These are phyloP conservation scores for Berkeleyomyces basicola DNA, from an alignment of 2,329 filamentous ascomycete genomes.

Conservation along the genomic window DNA sequence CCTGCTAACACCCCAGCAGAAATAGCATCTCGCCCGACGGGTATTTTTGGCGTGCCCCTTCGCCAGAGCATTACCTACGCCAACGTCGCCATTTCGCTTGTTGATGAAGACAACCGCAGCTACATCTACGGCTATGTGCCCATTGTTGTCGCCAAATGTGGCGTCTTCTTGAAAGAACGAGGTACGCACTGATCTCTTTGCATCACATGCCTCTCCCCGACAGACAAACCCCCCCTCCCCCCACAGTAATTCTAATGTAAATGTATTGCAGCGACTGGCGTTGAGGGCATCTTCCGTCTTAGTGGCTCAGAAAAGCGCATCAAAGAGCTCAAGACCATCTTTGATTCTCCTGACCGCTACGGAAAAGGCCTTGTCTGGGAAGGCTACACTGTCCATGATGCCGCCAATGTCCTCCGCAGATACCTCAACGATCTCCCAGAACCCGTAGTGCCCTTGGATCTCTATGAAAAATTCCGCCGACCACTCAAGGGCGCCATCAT, in stretches of 20 bases:
- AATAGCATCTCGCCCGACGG: slow-evolving; percentile 30
- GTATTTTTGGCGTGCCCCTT: slow-evolving; percentile 88
- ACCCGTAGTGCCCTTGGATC: slow-evolving; percentile 83
- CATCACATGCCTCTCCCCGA: not conserved
- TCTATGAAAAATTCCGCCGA: slow-evolving; percentile 81
- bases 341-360: slow-evolving; percentile 88
- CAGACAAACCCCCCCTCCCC: not conserved
- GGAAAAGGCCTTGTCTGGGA: slow-evolving; percentile 95
- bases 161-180: slow-evolving; percentile 94
- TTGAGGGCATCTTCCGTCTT: slow-evolving; percentile 92
- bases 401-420: slow-evolving; percentile 83
- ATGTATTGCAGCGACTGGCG: slow-evolving; percentile 53
- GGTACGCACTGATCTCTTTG: slow-evolving; percentile 38
- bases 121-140: slow-evolving; percentile 98
- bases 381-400: slow-evolving; percentile 95
- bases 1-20: slow-evolving; percentile 2
- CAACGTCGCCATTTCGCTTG: slow-evolving; percentile 92
- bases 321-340: slow-evolving; percentile 82
- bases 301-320: slow-evolving; percentile 96
- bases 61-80: slow-evolving; percentile 92
- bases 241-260: no score
- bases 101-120: slow-evolving; percentile 80
- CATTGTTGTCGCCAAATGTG: slow-evolving; percentile 95
- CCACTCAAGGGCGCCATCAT: slow-evolving; percentile 57
- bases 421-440: slow-evolving; percentile 95